A percentile compares a stretch with the other conserved stretches of the same genome.
Evolutionary conservation across 352 stramenopile species (phyloP).

Genomic region (Phytopythium delawarense): DNA sequence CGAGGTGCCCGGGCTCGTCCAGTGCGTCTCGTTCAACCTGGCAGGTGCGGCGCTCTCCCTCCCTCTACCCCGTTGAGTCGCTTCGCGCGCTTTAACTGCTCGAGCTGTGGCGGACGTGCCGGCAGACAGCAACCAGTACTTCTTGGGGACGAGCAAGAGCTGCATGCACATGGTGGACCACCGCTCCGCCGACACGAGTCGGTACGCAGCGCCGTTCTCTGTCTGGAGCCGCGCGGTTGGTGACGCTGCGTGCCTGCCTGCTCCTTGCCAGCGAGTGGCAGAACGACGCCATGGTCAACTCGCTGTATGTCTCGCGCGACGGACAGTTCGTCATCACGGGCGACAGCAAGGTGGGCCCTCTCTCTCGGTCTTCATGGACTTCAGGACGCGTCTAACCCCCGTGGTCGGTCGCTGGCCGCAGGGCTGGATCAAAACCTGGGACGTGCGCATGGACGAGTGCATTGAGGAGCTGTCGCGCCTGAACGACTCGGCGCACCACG

Average conservation of each 20-base stretch:
- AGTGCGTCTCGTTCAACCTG: conserved; percentile 82
- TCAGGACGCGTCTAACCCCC: background rate
- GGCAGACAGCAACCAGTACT: conserved; percentile 78
- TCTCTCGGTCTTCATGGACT: background rate
- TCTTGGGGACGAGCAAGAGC: conserved; percentile 79
- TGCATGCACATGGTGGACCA: conserved; percentile 69
- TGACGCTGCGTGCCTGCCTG: background rate
- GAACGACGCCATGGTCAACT: conserved; percentile 87
- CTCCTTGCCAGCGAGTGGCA: conserved; percentile 45
- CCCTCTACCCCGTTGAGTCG: background rate
- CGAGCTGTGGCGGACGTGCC: too few species aligned
- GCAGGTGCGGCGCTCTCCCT: conserved; percentile 24
- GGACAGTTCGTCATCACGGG: conserved; percentile 77
- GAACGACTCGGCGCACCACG: conserved; percentile 72
- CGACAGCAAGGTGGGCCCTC: conserved; percentile 61
- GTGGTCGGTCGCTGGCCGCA: conserved; percentile 13
- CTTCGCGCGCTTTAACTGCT: too few species aligned
- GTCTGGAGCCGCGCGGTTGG: background rate
- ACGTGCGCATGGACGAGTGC: conserved; percentile 76
- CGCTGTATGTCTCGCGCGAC: conserved; percentile 71
- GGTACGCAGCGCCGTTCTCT: conserved; percentile 9
- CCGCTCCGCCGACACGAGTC: conserved; percentile 35
- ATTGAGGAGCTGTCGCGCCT: conserved; percentile 75
- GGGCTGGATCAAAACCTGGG: conserved; percentile 86
- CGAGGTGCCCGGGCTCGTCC: conserved; percentile 74